Base-by-base conservation (phyloP, 345 rosid genomes). In the Citrus australasica region DNA sequence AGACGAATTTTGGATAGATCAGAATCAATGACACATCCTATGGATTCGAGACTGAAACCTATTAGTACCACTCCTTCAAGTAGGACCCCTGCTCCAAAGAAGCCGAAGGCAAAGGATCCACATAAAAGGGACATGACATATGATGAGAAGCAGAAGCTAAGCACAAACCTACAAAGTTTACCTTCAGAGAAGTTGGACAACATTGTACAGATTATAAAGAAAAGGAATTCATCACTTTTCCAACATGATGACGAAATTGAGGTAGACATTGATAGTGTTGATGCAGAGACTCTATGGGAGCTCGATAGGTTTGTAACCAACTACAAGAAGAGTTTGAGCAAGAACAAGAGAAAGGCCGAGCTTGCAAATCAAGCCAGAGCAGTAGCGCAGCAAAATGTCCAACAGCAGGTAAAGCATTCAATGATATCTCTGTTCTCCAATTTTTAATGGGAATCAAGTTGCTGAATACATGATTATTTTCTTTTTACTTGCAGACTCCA, bases 211-310 rank as follows among this genome's bases (percentile, higher is more conserved):
- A 96, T 96, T 33, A 95, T 94, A 79, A 94, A 88, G 88, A 96
- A 90, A 85, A 92, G 99, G 83, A 96, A 90, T 84, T 86, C 99
- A 1, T 82, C 94, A 27, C 89, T 96, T 61, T 87, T 83, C 74
- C 93, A 90, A 78, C 91, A 87, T 48, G 99, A 94, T 71, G 98
- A 90, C 79, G 99, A 96, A 84, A 94, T 96, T 81, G 99, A 96
- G 84, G 98, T 95, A 56, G 99, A 95, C 82, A 95, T 95, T 77
- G 99, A 95, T 83, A 90, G 89, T 84, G 98, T 96, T 85, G 99
- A 96, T 83, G 87, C 93, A 0, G 99, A 96, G 89, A 96, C 99
- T 74, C 91, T 96, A 33, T 96, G 99, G 99, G 99, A 96, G 87
- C 90, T 96, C 59, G 99, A 96, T 82, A 92, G 99, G 84, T 96